These are phyloP conservation scores for Blepharisma stoltei DNA, from an alignment of 73 alveolate species.

Conservation along the genomic window DNA sequence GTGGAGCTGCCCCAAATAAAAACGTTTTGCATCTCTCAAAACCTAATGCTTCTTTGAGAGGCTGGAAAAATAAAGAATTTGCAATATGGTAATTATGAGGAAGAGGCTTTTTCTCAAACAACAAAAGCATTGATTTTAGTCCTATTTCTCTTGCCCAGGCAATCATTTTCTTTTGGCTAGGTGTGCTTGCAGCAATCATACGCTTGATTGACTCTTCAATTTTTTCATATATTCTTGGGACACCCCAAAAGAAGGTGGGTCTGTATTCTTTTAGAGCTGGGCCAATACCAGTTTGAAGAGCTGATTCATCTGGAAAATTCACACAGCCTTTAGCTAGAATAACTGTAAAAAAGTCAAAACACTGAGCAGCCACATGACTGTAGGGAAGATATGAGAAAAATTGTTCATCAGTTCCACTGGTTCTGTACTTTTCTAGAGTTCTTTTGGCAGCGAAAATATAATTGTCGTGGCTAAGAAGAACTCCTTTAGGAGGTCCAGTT, in stretches of 20 bases:
- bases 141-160: constrained; percentile 43
- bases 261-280: constrained; percentile 37
- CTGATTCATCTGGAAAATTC: constrained; percentile 47
- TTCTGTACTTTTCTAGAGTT: neutral
- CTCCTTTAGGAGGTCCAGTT: constrained; percentile 83
- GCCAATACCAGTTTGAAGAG: constrained; percentile 29
- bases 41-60: constrained; percentile 38
- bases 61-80: constrained; percentile 29
- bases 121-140: neutral
- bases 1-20: constrained; percentile 60
- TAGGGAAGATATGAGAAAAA: constrained; percentile 64
- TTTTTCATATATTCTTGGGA: constrained; percentile 56
- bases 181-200: neutral
- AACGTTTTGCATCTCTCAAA: constrained; percentile 30
- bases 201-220: constrained; percentile 34
- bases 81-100: constrained; percentile 46
- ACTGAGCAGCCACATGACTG: constrained; percentile 64
- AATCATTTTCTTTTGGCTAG: constrained; percentile 26
- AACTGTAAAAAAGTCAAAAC: constrained; percentile 43
- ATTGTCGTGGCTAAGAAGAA: constrained; percentile 74
- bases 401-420: constrained; percentile 33
- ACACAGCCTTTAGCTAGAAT: constrained; percentile 18
- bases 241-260: constrained; percentile 58
- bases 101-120: constrained; percentile 21
- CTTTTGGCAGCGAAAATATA: constrained; percentile 45